These are phyloP conservation scores for Populus davidiana DNA, from an alignment of 345 rosid genomes.

Conservation along the genomic window DNA sequence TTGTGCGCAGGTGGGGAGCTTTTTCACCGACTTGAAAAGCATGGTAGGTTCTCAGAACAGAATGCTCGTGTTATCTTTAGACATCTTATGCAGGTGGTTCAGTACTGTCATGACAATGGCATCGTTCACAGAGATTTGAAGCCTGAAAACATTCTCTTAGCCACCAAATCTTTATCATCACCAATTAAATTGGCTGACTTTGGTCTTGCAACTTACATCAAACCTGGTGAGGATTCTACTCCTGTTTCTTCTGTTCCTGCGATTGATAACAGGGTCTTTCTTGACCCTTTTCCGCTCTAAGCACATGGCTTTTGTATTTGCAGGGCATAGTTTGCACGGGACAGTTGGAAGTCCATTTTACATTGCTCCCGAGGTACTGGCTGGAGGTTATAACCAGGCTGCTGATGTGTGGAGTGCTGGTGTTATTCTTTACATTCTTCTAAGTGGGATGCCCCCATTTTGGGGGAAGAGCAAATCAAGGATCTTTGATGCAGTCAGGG, in stretches of 20 bases:
- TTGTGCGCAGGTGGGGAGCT: conserved; percentile 68
- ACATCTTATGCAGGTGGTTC: conserved; percentile 66
- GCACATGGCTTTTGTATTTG: conserved; percentile 8
- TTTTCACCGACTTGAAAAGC: conserved; percentile 57
- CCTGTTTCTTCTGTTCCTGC: not conserved
- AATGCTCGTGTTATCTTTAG: conserved; percentile 51
- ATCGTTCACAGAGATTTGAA: conserved; percentile 71
- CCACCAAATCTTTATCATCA: conserved; percentile 51
- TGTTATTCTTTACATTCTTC: conserved; percentile 62
- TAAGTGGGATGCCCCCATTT: conserved; percentile 71
- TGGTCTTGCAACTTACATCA: conserved; percentile 66
- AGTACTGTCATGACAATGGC: conserved; percentile 65
- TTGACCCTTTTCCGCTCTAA: conserved; percentile 7
- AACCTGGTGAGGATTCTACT: conserved; percentile 42
- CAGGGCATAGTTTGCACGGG: conserved; percentile 60
- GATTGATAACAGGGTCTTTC: not conserved
- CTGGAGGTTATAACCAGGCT: conserved; percentile 65
- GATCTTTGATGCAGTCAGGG: conserved; percentile 83
- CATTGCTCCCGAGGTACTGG: conserved; percentile 69
- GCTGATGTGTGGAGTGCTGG: conserved; percentile 89
- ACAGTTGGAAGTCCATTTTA: conserved; percentile 76
- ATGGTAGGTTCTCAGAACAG: conserved; percentile 56
- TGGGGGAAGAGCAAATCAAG: conserved; percentile 77
- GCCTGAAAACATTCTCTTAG: conserved; percentile 68
- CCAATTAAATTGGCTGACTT: conserved; percentile 73